Evolutionary conservation across 140 eudicot genomes (phyloP).

Genomic region (Bidens hawaiensis): DNA sequence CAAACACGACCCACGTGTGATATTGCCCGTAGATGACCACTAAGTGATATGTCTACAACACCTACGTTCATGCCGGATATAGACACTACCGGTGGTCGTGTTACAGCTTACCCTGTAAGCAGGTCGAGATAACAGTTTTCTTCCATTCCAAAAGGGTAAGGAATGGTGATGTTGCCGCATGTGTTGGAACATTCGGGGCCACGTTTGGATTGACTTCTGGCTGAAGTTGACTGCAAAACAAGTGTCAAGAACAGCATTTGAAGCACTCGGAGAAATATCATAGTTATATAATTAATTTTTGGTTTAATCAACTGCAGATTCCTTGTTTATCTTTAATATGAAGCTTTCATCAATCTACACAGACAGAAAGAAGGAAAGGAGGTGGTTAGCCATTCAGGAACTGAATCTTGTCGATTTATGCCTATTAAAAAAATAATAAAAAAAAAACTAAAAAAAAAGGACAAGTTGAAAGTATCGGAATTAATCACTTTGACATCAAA

Average conservation of each 20-base stretch:
- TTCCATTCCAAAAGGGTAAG: conserved; percentile 23
- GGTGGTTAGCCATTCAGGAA: no score
- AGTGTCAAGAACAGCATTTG: neutral
- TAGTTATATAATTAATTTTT: no score
- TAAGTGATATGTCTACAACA: conserved; percentile 9
- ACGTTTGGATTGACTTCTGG: neutral
- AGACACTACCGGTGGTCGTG: neutral
- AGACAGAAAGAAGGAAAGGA: neutral
- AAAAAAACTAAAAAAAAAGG: no score
- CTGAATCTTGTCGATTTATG: no score
- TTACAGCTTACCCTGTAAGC: conserved; percentile 18
- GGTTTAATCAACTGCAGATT: no score
- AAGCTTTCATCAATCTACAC: neutral
- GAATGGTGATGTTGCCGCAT: conserved; percentile 10
- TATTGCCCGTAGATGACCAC: conserved; percentile 15
- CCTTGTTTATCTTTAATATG: no score
- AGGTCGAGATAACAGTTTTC: conserved; percentile 16
- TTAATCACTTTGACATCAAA: no score
- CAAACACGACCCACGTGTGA: conserved; percentile 8
- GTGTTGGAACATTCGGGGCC: neutral
- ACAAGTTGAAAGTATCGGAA: no score
- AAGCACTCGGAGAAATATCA: neutral
- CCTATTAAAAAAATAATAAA: no score
- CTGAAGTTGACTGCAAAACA: neutral
- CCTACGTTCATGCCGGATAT: conserved; percentile 2